Conservation (phyloP, 139 green algal genomes). For the Tetradesmus obliquus region DNA sequence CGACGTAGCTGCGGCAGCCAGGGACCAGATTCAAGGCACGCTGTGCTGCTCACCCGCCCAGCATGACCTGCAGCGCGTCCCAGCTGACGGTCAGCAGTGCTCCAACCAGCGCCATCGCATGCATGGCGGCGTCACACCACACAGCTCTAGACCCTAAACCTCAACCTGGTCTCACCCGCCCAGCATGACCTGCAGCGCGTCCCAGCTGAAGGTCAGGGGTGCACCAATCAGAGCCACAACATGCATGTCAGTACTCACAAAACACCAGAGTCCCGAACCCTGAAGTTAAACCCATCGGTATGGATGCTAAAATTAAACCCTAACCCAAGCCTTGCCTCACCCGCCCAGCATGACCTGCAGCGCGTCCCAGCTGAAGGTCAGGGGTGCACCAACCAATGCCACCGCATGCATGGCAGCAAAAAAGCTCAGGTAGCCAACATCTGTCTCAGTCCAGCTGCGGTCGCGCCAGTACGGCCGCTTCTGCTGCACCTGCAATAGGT, state of each 20-base stretch:
- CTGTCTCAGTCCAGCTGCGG: conserved; percentile 53
- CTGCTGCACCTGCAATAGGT: conserved; percentile 47
- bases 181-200: conserved; percentile 62
- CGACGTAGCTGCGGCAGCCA: no score
- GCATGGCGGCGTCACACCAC: conserved; percentile 50
- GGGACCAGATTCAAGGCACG: no score
- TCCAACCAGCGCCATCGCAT: conserved; percentile 46
- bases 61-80: conserved; percentile 61
- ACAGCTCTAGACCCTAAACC: conserved; percentile 2
- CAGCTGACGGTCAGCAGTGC: conserved; percentile 60
- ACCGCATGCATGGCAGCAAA: conserved; percentile 58
- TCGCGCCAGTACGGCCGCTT: conserved; percentile 53
- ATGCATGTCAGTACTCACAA: conserved; percentile 60
- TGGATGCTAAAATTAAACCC: no score
- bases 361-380: conserved; percentile 63
- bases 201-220: conserved; percentile 60
- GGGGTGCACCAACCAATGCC: conserved; percentile 47
- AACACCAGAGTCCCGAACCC: no score
- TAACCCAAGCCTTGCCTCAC: background rate
- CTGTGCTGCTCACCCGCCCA: conserved; percentile 32
- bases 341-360: conserved; percentile 61
- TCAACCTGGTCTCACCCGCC: conserved; percentile 31
- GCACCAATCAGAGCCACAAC: conserved; percentile 43
- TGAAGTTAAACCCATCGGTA: no score
- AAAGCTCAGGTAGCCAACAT: conserved; percentile 53